These are phyloP conservation scores for Durio zibethinus DNA, from an alignment of 345 rosid genomes.

Conservation along the genomic window DNA sequence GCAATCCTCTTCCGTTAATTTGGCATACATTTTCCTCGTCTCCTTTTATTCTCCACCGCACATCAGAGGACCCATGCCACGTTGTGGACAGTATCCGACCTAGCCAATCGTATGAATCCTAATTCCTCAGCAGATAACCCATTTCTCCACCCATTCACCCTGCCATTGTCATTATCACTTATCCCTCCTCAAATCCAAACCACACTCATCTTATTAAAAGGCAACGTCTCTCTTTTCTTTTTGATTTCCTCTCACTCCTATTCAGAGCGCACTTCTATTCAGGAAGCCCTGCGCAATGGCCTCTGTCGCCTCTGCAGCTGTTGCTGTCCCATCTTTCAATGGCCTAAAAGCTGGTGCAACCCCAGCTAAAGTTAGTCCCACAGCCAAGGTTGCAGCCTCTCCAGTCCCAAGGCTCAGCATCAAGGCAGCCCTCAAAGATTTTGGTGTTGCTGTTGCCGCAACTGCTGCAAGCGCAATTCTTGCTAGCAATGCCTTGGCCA, in stretches of 20 bases:
- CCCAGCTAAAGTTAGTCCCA: conserved; percentile 34
- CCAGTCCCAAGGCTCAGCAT: conserved; percentile 35
- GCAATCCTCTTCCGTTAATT: neutral
- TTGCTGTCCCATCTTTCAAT: conserved; percentile 72
- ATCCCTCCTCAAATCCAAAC: conserved; percentile 17
- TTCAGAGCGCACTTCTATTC: neutral
- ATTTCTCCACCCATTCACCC: conserved; percentile 14
- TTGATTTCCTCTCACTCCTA: conserved; percentile 9
- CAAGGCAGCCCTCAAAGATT: conserved; percentile 58
- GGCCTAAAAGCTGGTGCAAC: conserved; percentile 52
- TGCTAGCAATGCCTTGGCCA: conserved; percentile 79
- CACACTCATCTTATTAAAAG: conserved; percentile 35
- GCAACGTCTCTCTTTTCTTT: neutral
- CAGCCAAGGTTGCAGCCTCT: conserved; percentile 25
- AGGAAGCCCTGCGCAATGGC: conserved; percentile 44
- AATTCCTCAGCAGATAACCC: conserved; percentile 44
- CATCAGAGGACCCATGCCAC: conserved; percentile 26
- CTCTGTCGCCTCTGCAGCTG: conserved; percentile 73
- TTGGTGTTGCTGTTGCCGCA: conserved; percentile 55
- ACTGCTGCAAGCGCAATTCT: conserved; percentile 59
- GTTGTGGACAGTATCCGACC: conserved; percentile 35
- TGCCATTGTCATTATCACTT: conserved; percentile 17
- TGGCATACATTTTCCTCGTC: neutral
- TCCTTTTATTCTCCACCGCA: conserved; percentile 18
- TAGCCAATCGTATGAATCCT: conserved; percentile 53